A percentile compares a stretch with the other conserved stretches of the same genome.
Evolutionary conservation across 1,284 basidiomycete genomes (phyloP).

Genomic region (Fomitiporia mediterranea): DNA sequence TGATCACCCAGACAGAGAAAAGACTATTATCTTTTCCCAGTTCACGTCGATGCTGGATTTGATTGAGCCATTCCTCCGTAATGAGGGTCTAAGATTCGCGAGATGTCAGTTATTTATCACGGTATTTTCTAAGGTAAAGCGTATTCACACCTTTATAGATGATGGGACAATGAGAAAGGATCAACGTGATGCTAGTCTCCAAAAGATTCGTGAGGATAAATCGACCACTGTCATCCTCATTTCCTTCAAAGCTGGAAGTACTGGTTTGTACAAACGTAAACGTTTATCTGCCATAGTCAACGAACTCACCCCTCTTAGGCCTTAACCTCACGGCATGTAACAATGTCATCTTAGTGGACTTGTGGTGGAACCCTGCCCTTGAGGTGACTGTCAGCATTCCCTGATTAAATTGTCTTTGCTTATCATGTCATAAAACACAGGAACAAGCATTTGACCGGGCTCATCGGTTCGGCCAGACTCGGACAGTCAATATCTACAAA

Average conservation of each 20-base stretch:
- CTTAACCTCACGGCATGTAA: slow-evolving; percentile 94
- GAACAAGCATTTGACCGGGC: slow-evolving; percentile 95
- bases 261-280: slow-evolving; percentile 45
- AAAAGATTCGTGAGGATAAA: slow-evolving; percentile 63
- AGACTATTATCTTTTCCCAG: slow-evolving; percentile 88
- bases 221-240: slow-evolving; percentile 79
- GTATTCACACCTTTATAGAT: slow-evolving; percentile 42
- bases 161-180: slow-evolving; percentile 82
- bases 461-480: slow-evolving; percentile 84
- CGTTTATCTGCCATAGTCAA: slow-evolving; percentile 1
- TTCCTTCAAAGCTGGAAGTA: slow-evolving; percentile 94
- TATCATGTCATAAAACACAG: slow-evolving; percentile 29
- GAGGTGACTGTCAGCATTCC: slow-evolving; percentile 48
- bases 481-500: slow-evolving; percentile 90
- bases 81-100: slow-evolving; percentile 65
- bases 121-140: neutral
- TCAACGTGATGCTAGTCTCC: slow-evolving; percentile 71
- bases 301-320: slow-evolving; percentile 39
- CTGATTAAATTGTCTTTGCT: neutral
- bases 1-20: slow-evolving; percentile 54
- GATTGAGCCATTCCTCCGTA: slow-evolving; percentile 76
- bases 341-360: slow-evolving; percentile 87
- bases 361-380: slow-evolving; percentile 95
- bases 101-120: slow-evolving; percentile 66
- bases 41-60: slow-evolving; percentile 91